Base-by-base conservation (phyloP, 768 basidiomycete genomes). In the Russula ochroleuca region DNA sequence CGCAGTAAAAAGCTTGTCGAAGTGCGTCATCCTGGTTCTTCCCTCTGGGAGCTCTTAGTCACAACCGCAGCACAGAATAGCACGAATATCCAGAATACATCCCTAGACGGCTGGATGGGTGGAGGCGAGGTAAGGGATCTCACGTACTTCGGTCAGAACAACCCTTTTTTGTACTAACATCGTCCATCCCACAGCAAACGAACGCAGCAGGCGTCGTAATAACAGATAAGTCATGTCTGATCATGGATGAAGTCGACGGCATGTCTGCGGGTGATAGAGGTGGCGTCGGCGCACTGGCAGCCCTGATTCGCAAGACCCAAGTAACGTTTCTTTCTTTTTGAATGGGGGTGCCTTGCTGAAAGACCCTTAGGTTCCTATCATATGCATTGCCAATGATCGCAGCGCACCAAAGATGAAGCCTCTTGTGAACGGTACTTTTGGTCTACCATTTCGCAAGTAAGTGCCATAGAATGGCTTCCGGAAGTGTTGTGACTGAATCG, bases 181-280 rank as follows among this genome's bases (percentile, higher is more conserved):
- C 23, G 19, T 13, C n/a, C 43, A 61, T 19, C 13, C 19, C 11
- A 28, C 62, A 83, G 86, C 75, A 75, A 23, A 85, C 83, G 10
- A 92, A 90, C 65, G 82, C 84, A 1, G 76, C 83, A 1, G 94
- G 90, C 2, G 78, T 95, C 2, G 71, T 78, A 17, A 85, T 98
- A 67, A 94, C 90, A 0, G 83, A 90, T 69, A 84, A 80, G 72
- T 84, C 90, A 0, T 92, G 94, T 67, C 78, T 99, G 50, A 98
- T 99, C 72, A 98, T 99, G 96, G 97, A 99, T 70, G 97, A 99
- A 73, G 96, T 98, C 2, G 97, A 99, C 68, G 97, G 97, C 1
- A 99, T 98, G 95, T 96, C 94, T 6, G 91, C 92, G 3, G 97
- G 97, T 19, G 97, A 99, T 74, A 82, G 97, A 50, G 97, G 97